Evolutionary conservation across 1,284 basidiomycete species (phyloP), one percentile per base, ranked within the genome.

Genomic region (Pseudozyma pruni): DNA sequence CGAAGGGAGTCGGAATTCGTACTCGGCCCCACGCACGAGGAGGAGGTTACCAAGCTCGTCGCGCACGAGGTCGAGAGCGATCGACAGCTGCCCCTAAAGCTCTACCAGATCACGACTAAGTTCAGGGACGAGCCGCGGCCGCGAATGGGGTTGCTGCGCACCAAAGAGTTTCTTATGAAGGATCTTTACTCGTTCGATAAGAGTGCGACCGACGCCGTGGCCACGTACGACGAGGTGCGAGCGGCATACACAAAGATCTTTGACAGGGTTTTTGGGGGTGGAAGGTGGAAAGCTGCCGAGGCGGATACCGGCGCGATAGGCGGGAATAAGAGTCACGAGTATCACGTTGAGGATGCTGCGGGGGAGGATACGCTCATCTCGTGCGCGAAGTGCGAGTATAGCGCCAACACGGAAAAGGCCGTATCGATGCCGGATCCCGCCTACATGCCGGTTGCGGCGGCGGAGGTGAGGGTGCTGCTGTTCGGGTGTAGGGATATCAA

Each of bases 261-360:
- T 47, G 61, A 79, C 47, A 50, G 74, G 1, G 35, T 79, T 31
- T 74, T 79, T 51, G 37, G 54, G 3, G 10, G 27, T 9, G 39
- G 50, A 0, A 35, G 46, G 1, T 81, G 79, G 78, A 63, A 49
- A 16, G 62, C 52, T 41, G 83, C 81, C 3, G 72, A 81, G 52
- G 83, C 83, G n/a, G 83, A 84, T 56, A 78, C 79, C 1, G 83
- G 83, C 16, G 76, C 82, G 6, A 83, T 84, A 49, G 83, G 83
- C 2, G 83, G 83, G 4, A 69, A 59, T 7, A 69, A 55, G n/a
- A 80, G 76, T 27, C 83, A 84, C 47, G 83, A 84, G 48, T 84
- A 81, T 57, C 83, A 84, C 32, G 53, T 81, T 0, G 47, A 71
- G 22, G 75, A 76, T 46, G 35, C 66, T 20, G 79, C 77, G n/a